Percentiles rank a stretch among this genome's conserved stretches.
These are phyloP conservation scores for Leccinum griseonigrum DNA, from an alignment of 1,284 basidiomycete species.

Conservation along the genomic window DNA sequence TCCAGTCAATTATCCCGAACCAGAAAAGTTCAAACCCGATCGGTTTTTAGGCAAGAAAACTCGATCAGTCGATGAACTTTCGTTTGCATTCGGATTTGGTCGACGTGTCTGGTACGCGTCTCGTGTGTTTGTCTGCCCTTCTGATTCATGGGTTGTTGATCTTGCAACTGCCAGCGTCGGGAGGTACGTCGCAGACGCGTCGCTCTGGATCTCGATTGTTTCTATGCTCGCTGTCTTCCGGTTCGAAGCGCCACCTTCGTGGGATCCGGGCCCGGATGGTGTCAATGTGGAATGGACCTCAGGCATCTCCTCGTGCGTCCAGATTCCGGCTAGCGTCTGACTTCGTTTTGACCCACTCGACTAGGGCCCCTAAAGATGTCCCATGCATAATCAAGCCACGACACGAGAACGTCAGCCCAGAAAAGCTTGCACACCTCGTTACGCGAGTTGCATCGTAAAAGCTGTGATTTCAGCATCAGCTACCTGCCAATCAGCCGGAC, in stretches of 20 bases:
- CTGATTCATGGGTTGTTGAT: neutral
- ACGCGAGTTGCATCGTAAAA: slow-evolving; percentile 7
- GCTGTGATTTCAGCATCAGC: neutral
- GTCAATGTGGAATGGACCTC: slow-evolving; percentile 16
- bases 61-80: slow-evolving; percentile 36
- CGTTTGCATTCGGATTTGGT: slow-evolving; percentile 46
- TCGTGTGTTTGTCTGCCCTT: neutral
- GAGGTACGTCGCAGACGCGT: slow-evolving; percentile 39
- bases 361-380: slow-evolving; percentile 18
- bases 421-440: slow-evolving; percentile 17
- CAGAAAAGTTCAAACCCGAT: slow-evolving; percentile 43
- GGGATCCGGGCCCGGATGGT: slow-evolving; percentile 3
- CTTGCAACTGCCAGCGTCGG: slow-evolving; percentile 24
- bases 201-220: slow-evolving; percentile 26
- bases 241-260: slow-evolving; percentile 13
- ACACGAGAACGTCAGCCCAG: slow-evolving; percentile 5
- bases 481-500: neutral
- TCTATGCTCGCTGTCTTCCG: slow-evolving; percentile 21
- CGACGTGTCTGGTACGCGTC: slow-evolving; percentile 38
- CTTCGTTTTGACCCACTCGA: neutral
- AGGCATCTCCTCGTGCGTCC: slow-evolving; percentile 25
- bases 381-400: slow-evolving; percentile 15
- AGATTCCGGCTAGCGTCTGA: neutral
- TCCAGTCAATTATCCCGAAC: slow-evolving; percentile 39
- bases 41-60: slow-evolving; percentile 33